These are phyloP conservation scores for Talaromyces liani DNA, from an alignment of 495 filamentous ascomycete species.

Conservation along the genomic window DNA sequence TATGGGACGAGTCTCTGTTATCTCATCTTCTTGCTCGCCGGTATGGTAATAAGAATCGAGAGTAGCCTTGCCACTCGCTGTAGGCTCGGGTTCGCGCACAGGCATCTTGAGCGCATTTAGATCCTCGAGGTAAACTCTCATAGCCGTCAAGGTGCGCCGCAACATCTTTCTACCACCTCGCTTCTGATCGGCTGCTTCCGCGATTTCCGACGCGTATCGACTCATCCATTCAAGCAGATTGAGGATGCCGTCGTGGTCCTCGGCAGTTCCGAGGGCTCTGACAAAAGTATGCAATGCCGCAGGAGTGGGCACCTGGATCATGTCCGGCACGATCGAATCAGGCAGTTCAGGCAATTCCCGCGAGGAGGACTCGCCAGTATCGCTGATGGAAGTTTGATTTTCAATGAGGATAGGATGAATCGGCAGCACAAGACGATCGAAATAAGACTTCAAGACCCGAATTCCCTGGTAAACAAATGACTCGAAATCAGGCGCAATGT, in stretches of 20 bases:
- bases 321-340: conserved; percentile 18
- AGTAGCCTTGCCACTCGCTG: not conserved
- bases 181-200: conserved; percentile 29
- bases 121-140: conserved; percentile 46
- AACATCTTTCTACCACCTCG: conserved; percentile 36
- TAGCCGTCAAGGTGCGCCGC: conserved; percentile 43
- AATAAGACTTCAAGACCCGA: conserved; percentile 25
- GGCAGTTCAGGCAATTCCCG: not conserved
- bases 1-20: not conserved
- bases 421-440: conserved; percentile 31
- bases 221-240: conserved; percentile 49
- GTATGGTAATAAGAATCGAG: not conserved
- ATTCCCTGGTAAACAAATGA: conserved; percentile 27
- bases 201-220: conserved; percentile 25
- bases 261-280: conserved; percentile 39
- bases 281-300: conserved; percentile 46
- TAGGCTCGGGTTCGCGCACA: not conserved
- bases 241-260: conserved; percentile 43
- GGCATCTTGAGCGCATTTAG: conserved; percentile 7
- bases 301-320: conserved; percentile 35
- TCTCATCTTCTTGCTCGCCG: not conserved
- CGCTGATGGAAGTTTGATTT: not conserved
- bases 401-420: conserved; percentile 11
- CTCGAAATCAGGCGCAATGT: conserved; percentile 14
- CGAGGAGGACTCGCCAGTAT: not conserved